Percentiles rank a stretch among this genome's conserved stretches.
Evolutionary conservation across 768 basidiomycete genomes (phyloP).

Genomic region (Tylopilus balloui): DNA sequence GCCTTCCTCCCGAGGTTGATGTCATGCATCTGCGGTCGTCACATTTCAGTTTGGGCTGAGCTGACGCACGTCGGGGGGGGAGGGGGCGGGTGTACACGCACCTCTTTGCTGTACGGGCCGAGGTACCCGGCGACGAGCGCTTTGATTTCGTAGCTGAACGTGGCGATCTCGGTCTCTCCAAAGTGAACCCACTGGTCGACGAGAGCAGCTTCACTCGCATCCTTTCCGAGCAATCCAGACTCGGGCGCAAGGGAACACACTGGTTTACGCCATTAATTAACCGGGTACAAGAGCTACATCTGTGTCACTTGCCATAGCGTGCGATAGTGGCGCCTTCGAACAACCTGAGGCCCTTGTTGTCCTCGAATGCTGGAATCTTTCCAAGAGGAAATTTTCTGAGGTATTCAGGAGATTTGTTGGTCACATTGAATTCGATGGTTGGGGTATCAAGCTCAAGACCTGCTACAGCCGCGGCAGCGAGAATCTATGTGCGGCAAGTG

Average conservation of each 20-base stretch:
- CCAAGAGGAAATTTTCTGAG: conserved; percentile 29
- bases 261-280: conserved; percentile 1
- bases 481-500: no score
- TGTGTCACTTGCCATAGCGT: conserved; percentile 20
- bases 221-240: conserved; percentile 25
- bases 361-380: conserved; percentile 28
- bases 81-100: conserved; percentile 1
- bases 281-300: not conserved
- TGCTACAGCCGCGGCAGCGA: conserved; percentile 20
- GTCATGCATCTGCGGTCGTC: conserved; percentile 15
- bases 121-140: conserved; percentile 17
- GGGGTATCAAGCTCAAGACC: conserved; percentile 26
- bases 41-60: not conserved
- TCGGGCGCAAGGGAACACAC: conserved; percentile 26
- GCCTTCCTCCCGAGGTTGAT: conserved; percentile 5
- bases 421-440: conserved; percentile 21
- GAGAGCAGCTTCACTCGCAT: conserved; percentile 21
- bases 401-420: conserved; percentile 26
- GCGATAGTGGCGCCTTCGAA: conserved; percentile 30
- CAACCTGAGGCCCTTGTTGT: conserved; percentile 19
- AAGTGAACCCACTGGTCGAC: conserved; percentile 33
- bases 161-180: conserved; percentile 24
- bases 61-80: not conserved
- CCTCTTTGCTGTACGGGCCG: conserved; percentile 24
- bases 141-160: conserved; percentile 17